These are phyloP conservation scores for Sphagnum contortum DNA, from an alignment of 225 moss, liverwort and hornwort genomes.

Conservation along the genomic window DNA sequence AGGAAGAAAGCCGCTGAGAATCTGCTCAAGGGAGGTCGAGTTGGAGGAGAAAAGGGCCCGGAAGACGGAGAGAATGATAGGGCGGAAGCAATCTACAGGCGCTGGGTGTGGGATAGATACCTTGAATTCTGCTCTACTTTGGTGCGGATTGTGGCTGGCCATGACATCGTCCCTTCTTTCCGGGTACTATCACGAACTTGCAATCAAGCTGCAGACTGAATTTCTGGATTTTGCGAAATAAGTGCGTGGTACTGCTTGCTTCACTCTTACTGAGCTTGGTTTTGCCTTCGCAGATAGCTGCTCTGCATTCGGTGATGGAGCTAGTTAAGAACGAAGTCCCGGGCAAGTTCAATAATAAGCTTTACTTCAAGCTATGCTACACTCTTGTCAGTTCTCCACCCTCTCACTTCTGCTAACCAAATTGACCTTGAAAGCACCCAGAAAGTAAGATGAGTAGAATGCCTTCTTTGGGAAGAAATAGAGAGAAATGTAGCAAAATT, in stretches of 20 bases:
- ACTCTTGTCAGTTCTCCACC: slow-evolving; percentile 39
- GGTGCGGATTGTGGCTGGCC: slow-evolving; percentile 43
- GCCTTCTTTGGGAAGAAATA: no score
- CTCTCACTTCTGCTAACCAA: neutral
- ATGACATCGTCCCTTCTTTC: slow-evolving; percentile 17
- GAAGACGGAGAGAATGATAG: slow-evolving; percentile 17
- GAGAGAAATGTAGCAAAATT: no score
- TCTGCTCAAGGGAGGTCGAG: slow-evolving; percentile 11
- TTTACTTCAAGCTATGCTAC: slow-evolving; percentile 70
- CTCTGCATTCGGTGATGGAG: slow-evolving; percentile 75
- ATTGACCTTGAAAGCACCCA: neutral
- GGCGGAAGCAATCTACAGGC: slow-evolving; percentile 65
- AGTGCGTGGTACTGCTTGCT: neutral
- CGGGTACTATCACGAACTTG: slow-evolving; percentile 22
- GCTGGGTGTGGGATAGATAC: slow-evolving; percentile 81
- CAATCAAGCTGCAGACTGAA: no score
- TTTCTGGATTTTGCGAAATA: no score
- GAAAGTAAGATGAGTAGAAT: no score
- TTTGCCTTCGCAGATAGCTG: slow-evolving; percentile 39
- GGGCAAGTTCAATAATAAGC: slow-evolving; percentile 59
- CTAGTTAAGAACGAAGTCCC: slow-evolving; percentile 53
- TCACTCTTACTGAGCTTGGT: neutral
- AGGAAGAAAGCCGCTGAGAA: slow-evolving; percentile 35
- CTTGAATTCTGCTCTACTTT: slow-evolving; percentile 51
- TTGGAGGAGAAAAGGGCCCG: slow-evolving; percentile 2